Conservation (phyloP, 2,329 filamentous ascomycete species). For the Trichoderma atroviride region DNA sequence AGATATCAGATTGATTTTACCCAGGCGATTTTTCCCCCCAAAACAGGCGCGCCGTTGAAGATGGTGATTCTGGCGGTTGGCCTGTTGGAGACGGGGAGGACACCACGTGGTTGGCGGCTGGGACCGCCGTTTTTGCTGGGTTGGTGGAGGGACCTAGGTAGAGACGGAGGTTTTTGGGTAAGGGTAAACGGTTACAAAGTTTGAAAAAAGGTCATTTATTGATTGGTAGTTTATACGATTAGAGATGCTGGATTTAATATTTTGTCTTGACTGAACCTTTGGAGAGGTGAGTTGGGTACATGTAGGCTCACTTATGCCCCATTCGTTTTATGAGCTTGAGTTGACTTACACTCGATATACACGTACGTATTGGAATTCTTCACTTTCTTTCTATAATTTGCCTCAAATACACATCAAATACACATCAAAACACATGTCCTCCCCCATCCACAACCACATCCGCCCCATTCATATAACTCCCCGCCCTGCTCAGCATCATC, state of each 20-base stretch:
- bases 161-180: neutral
- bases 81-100: neutral
- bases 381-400: neutral
- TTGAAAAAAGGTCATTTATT: neutral
- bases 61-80: neutral
- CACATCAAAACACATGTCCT: conserved; percentile 29
- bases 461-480: conserved; percentile 68
- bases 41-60: neutral
- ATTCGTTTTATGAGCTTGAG: neutral
- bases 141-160: neutral
- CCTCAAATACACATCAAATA: neutral
- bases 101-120: conserved; percentile 6
- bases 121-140: neutral
- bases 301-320: neutral
- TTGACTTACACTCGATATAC: neutral
- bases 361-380: neutral
- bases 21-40: neutral
- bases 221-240: neutral
- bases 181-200: neutral
- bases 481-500: conserved; percentile 61
- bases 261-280: neutral
- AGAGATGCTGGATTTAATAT: neutral
- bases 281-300: neutral
- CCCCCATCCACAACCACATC: conserved; percentile 68
- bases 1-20: neutral